Evolutionary conservation across 2,329 filamentous ascomycete genomes (phyloP).

Genomic region (Ceratocystis cacaofunesta): DNA sequence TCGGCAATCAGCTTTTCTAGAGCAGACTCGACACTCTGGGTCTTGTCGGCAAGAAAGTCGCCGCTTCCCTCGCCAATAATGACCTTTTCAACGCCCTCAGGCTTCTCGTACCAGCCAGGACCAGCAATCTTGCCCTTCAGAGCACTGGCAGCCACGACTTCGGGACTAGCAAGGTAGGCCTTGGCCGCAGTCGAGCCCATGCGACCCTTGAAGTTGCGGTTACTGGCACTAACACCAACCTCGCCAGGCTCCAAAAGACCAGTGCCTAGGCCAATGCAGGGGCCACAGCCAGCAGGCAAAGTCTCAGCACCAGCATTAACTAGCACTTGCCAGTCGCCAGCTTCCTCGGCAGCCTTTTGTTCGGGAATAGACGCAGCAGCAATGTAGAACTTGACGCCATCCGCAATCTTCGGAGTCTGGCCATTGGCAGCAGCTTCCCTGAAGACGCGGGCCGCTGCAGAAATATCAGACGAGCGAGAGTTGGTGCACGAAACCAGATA

Average conservation of each 20-base stretch:
- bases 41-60: conserved; percentile 46
- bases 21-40: conserved; percentile 52
- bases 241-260: conserved; percentile 76
- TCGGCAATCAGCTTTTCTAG: conserved; percentile 57
- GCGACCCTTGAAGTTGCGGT: conserved; percentile 82
- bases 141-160: conserved; percentile 83
- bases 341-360: conserved; percentile 60
- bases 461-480: conserved; percentile 63
- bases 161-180: conserved; percentile 76
- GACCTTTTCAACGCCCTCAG: conserved; percentile 51
- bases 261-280: conserved; percentile 68
- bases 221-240: conserved; percentile 67
- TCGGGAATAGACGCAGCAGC: conserved; percentile 70
- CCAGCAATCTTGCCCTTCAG: conserved; percentile 57
- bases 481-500: conserved; percentile 85
- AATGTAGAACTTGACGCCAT: conserved; percentile 74
- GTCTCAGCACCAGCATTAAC: conserved; percentile 62
- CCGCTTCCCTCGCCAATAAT: conserved; percentile 59
- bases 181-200: conserved; percentile 72
- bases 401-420: conserved; percentile 52
- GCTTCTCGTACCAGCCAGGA: conserved; percentile 63
- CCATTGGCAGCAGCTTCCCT: conserved; percentile 55
- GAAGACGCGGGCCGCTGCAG: conserved; percentile 72
- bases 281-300: conserved; percentile 61
- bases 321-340: conserved; percentile 73